Conservation (phyloP, 2,329 filamentous ascomycete species). For the Cladosporium sp. region DNA sequence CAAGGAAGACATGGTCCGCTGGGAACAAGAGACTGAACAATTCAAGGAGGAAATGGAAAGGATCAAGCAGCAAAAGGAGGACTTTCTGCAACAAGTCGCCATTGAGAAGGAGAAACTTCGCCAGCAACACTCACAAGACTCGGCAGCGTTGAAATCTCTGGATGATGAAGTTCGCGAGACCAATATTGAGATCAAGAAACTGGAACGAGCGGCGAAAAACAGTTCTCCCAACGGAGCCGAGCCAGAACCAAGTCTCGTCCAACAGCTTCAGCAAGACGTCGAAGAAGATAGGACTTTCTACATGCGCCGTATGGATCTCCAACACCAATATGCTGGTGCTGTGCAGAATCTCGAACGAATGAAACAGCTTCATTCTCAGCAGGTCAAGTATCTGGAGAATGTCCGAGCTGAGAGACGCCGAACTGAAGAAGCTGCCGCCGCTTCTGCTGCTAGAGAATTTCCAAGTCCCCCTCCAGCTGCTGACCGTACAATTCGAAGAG, state of each 20-base stretch:
- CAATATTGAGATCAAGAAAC: conserved; percentile 63
- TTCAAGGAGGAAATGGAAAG: conserved; percentile 46
- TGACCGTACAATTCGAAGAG: conserved; percentile 23
- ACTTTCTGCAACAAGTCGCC: conserved; percentile 33
- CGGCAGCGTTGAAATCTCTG: conserved; percentile 52
- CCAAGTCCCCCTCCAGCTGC: conserved; percentile 21
- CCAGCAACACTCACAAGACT: conserved; percentile 31
- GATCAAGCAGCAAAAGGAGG: conserved; percentile 35
- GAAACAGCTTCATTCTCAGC: conserved; percentile 43
- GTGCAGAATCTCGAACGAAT: conserved; percentile 30
- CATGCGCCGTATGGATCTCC: conserved; percentile 28
- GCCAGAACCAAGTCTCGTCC: conserved; percentile 28
- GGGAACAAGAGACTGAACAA: conserved; percentile 59
- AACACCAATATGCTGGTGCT: conserved; percentile 28
- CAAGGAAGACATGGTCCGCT: conserved; percentile 64
- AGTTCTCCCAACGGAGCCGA: conserved; percentile 39
- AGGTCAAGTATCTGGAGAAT: conserved; percentile 24
- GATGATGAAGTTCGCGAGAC: conserved; percentile 71
- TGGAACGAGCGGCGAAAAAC: conserved; percentile 61
- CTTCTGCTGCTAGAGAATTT: conserved; percentile 21
- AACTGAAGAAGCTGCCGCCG: conserved; percentile 26
- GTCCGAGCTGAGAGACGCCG: conserved; percentile 26
- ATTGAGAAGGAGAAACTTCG: conserved; percentile 38
- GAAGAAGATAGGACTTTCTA: conserved; percentile 39
- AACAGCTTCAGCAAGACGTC: conserved; percentile 31